Percentiles rank a stretch among this genome's conserved stretches.
Evolutionary conservation across 106 monocot genomes (phyloP).

Genomic region (Platanthera zijinensis): DNA sequence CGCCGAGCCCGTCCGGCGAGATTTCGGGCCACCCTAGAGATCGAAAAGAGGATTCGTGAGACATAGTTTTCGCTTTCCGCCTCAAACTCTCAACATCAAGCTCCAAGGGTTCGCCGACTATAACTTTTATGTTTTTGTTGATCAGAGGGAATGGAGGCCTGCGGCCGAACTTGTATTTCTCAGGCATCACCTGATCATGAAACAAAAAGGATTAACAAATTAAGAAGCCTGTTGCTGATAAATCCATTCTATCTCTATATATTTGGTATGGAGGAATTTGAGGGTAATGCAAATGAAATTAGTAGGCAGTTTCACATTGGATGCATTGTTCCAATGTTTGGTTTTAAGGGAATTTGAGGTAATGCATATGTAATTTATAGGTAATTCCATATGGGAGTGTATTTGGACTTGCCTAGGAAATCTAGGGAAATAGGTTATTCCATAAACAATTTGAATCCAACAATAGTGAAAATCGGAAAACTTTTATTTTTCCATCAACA

Average conservation of each 20-base stretch:
- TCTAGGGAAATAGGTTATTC: too few species aligned
- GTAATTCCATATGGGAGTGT: too few species aligned
- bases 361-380: too few species aligned
- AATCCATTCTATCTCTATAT: too few species aligned
- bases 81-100: constrained; percentile 55
- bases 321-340: not conserved
- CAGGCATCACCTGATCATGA: constrained; percentile 83
- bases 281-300: not conserved
- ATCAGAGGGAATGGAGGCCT: constrained; percentile 66
- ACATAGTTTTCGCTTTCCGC: constrained; percentile 27
- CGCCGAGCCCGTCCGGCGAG: constrained; percentile 39
- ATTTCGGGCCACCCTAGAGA: constrained; percentile 50
- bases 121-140: constrained; percentile 57
- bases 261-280: too few species aligned
- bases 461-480: too few species aligned
- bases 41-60: constrained; percentile 13
- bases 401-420: too few species aligned
- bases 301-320: not conserved
- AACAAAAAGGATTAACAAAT: constrained; percentile 6
- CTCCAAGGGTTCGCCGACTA: constrained; percentile 79
- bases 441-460: too few species aligned
- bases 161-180: constrained; percentile 56
- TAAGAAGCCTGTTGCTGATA: not conserved
- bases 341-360: not conserved
- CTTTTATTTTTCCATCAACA: too few species aligned